A percentile compares a stretch with the other conserved stretches of the same genome.
Evolutionary conservation across 1,139 yeast species (phyloP).

Genomic region (Petasospora fabianii): DNA sequence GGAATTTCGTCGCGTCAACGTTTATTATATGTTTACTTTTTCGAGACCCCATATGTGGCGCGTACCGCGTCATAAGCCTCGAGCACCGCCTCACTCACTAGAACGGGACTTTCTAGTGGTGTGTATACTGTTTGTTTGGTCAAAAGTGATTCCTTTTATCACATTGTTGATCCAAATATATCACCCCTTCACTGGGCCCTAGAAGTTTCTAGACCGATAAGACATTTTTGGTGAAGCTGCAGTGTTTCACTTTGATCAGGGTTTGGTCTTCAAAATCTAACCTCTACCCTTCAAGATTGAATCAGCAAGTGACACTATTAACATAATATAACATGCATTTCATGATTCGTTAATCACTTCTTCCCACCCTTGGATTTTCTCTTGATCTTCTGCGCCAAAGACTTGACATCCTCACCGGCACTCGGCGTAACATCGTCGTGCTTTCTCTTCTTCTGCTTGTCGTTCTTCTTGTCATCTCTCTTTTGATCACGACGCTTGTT

Average conservation of each 20-base stretch:
- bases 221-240: too few relatives aligned
- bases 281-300: too few relatives aligned
- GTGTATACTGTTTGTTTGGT: too few relatives aligned
- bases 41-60: conserved; percentile 1
- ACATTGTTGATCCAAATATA: neutral
- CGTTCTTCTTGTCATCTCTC: conserved; percentile 5
- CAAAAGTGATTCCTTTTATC: too few relatives aligned
- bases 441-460: conserved; percentile 17
- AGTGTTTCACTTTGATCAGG: too few relatives aligned
- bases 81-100: too few relatives aligned
- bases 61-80: neutral
- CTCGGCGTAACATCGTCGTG: conserved; percentile 8
- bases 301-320: too few relatives aligned
- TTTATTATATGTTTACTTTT: conserved; percentile 3
- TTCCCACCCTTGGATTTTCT: conserved; percentile 28
- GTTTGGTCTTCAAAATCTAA: too few relatives aligned
- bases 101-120: too few relatives aligned
- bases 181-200: too few relatives aligned
- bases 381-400: conserved; percentile 39
- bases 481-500: conserved; percentile 44
- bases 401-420: conserved; percentile 20
- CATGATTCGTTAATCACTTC: conserved; percentile 1
- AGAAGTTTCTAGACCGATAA: too few relatives aligned
- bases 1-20: conserved; percentile 6
- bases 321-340: too few relatives aligned